phyloP scores from a whole-genome alignment of 345 rosid species.

The Euphorbia lathyris region DNA sequence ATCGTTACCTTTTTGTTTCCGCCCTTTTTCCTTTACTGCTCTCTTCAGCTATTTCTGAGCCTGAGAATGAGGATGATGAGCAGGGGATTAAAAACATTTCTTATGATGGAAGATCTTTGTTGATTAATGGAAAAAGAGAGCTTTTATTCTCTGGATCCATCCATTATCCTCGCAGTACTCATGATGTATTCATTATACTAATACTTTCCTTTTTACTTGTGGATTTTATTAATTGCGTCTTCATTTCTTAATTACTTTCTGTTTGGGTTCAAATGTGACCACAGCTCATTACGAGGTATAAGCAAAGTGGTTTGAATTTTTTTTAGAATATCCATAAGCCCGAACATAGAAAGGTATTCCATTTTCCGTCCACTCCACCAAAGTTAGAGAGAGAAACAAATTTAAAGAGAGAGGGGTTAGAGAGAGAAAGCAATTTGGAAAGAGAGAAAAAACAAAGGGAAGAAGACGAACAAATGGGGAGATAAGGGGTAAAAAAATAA shows the following conservation, averaged over 20 bases:
- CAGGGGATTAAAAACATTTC: constrained; percentile 22
- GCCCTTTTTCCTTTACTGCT: constrained; percentile 16
- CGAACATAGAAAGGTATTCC: constrained; percentile 1
- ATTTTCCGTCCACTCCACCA: no score
- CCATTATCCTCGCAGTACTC: constrained; percentile 82
- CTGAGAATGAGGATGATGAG: not conserved
- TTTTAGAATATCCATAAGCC: constrained; percentile 73
- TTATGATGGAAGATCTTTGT: constrained; percentile 60
- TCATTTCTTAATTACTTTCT: not conserved
- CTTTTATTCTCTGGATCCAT: constrained; percentile 78
- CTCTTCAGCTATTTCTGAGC: constrained; percentile 17
- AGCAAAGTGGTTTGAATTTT: constrained; percentile 51
- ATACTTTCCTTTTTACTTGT: no score
- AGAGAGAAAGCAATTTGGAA: no score
- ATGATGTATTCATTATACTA: constrained; percentile 54
- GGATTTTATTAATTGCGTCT: not conserved
- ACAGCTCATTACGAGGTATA: constrained; percentile 41
- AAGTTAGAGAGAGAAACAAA: no score
- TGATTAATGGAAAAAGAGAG: constrained; percentile 54
- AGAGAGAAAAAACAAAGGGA: no score
- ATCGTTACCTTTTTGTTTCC: constrained; percentile 7
- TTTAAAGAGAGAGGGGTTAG: no score
- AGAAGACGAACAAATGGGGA: no score
- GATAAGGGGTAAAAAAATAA: no score
- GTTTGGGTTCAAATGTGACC: constrained; percentile 48